phyloP scores from a whole-genome alignment of 306 rosid species.

The Abrus pulchellus region DNA sequence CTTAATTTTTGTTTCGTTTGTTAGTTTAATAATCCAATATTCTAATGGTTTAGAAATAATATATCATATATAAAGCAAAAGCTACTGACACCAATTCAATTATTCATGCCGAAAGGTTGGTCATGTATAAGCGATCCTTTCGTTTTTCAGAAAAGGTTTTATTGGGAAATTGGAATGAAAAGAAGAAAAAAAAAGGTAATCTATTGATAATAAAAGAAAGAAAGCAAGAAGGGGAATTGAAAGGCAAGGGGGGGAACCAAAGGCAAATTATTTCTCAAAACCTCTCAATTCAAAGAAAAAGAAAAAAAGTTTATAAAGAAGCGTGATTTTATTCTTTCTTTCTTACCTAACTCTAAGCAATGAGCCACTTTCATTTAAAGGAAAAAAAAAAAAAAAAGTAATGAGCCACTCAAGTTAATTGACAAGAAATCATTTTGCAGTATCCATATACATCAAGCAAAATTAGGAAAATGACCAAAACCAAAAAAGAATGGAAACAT shows the following conservation, averaged over 20 bases:
- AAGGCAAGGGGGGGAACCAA: background rate
- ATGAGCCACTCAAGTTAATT: too few species aligned
- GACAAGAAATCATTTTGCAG: too few species aligned
- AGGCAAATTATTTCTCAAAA: background rate
- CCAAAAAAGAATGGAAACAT: background rate
- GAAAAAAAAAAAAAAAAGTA: too few species aligned
- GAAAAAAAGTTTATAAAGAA: background rate
- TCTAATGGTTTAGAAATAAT: background rate
- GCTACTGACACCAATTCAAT: background rate
- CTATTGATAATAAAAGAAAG: background rate
- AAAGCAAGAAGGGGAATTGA: background rate
- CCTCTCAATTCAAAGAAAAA: background rate
- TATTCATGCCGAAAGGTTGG: constrained; percentile 6
- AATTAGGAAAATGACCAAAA: background rate
- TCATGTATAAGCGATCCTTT: background rate
- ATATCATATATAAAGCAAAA: background rate
- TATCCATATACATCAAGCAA: background rate
- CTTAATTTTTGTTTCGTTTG: too few species aligned
- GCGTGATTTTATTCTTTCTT: background rate
- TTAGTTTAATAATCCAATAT: too few species aligned
- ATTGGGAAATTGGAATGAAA: background rate
- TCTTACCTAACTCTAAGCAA: background rate
- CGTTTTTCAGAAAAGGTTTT: background rate
- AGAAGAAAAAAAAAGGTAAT: background rate
- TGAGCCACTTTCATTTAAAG: too few species aligned